Percentiles rank a stretch among this genome's conserved stretches.
phyloP scores from a whole-genome alignment of 345 rosid genomes.

The Euclidium syriacum region DNA sequence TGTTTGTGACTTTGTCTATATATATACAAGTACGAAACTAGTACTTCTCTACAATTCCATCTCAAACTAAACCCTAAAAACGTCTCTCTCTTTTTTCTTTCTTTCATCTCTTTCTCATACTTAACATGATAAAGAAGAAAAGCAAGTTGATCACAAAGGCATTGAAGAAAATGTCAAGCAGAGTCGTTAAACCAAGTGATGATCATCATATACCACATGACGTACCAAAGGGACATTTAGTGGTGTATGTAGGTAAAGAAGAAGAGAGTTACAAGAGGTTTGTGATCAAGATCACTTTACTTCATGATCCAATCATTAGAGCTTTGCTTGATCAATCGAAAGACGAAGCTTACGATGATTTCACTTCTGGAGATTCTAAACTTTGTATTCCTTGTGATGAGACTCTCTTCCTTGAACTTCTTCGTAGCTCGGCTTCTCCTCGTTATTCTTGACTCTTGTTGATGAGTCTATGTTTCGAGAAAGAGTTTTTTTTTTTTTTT shows the following conservation, averaged over 20 bases:
- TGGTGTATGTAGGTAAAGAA: constrained; percentile 65
- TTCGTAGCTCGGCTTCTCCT: constrained; percentile 40
- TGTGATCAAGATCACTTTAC: constrained; percentile 59
- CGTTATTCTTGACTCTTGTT: not conserved
- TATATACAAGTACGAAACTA: constrained; percentile 21
- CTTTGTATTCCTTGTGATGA: constrained; percentile 81
- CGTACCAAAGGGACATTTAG: constrained; percentile 82
- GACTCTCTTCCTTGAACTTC: constrained; percentile 53
- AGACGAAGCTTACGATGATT: constrained; percentile 59
- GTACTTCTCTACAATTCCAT: constrained; percentile 18
- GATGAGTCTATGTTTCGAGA: not conserved
- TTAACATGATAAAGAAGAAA: constrained; percentile 12
- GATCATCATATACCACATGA: constrained; percentile 50
- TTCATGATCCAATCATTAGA: constrained; percentile 66
- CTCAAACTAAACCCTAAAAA: constrained; percentile 9
- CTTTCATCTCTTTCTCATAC: not conserved
- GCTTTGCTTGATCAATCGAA: constrained; percentile 68
- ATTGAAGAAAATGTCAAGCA: constrained; percentile 31
- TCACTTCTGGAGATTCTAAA: constrained; percentile 45
- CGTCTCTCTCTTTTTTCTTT: not conserved
- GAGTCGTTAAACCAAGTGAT: constrained; percentile 1
- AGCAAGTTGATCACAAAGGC: constrained; percentile 29
- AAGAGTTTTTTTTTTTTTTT: too few relatives aligned
- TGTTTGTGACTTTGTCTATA: constrained; percentile 9
- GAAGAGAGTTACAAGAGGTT: constrained; percentile 48